Percentiles rank a stretch among this genome's conserved stretches.
These are phyloP conservation scores for Lumnitzera littorea DNA, from an alignment of 345 rosid species.

Conservation along the genomic window DNA sequence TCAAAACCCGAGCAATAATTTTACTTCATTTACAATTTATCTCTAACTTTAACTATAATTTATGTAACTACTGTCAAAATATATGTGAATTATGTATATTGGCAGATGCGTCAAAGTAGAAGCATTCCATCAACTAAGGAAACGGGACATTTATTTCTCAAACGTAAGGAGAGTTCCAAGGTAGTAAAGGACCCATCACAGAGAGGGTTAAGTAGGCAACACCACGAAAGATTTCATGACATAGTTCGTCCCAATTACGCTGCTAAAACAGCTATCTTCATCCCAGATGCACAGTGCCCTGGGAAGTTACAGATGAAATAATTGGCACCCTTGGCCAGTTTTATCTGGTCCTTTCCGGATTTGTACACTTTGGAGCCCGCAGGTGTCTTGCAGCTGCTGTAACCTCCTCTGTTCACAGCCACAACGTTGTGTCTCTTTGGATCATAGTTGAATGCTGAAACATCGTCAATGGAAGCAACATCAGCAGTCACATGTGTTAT, in stretches of 20 bases:
- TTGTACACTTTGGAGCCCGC: constrained; percentile 22
- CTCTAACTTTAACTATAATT: too few relatives aligned
- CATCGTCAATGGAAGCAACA: background rate
- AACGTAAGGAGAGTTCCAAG: too few relatives aligned
- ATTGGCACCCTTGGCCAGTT: constrained; percentile 35
- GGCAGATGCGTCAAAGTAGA: too few relatives aligned
- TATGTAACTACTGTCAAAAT: too few relatives aligned
- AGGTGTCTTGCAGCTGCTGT: constrained; percentile 29
- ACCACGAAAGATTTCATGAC: too few relatives aligned
- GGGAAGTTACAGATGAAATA: constrained; percentile 43
- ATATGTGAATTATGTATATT: too few relatives aligned
- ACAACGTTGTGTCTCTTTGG: constrained; percentile 37
- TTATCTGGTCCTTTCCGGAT: constrained; percentile 38
- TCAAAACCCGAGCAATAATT: too few relatives aligned
- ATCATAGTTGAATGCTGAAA: constrained; percentile 40
- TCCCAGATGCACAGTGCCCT: constrained; percentile 39
- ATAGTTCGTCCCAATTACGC: constrained; percentile 4
- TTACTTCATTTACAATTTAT: too few relatives aligned
- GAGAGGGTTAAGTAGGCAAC: too few relatives aligned
- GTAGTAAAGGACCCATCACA: too few relatives aligned
- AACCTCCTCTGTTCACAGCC: constrained; percentile 26
- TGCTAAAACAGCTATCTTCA: constrained; percentile 46
- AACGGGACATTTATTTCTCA: too few relatives aligned
- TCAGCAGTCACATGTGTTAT: background rate
- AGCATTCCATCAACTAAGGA: too few relatives aligned